Evolutionary conservation across 1,139 yeast genomes (phyloP).

Genomic region (Yamadazyma diospyri): DNA sequence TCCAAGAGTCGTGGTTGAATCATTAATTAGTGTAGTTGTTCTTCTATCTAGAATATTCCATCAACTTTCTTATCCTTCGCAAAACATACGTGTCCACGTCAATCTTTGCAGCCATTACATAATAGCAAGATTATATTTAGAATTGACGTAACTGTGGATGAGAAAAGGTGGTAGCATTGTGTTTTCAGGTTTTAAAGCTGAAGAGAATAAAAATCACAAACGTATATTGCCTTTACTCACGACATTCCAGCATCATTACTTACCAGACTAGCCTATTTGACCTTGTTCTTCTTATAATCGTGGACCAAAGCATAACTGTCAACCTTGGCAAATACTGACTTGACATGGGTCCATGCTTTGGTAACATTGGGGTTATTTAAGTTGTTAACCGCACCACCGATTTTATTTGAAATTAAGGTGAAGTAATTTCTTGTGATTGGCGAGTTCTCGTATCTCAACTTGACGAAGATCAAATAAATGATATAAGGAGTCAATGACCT

Average conservation of each 20-base stretch:
- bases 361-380: slow-evolving; percentile 61
- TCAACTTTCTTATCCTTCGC: not conserved
- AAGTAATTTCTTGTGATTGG: slow-evolving; percentile 69
- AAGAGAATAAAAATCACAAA: no score
- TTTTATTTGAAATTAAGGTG: slow-evolving; percentile 65
- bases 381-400: slow-evolving; percentile 61
- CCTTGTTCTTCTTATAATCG: slow-evolving; percentile 32
- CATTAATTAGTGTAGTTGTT: not conserved
- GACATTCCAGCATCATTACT: no score
- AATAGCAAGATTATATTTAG: no score
- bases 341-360: slow-evolving; percentile 58
- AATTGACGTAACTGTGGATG: no score
- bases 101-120: slow-evolving; percentile 3
- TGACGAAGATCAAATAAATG: slow-evolving; percentile 64
- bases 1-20: slow-evolving; percentile 1
- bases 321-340: slow-evolving; percentile 40
- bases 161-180: no score
- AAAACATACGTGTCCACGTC: no score
- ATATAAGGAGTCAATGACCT: slow-evolving; percentile 61
- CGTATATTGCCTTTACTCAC: no score
- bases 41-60: not conserved
- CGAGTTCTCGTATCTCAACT: slow-evolving; percentile 75
- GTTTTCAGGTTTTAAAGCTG: no score
- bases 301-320: slow-evolving; percentile 32
- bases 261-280: no score